Percentiles rank a stretch among this genome's conserved stretches.
Evolutionary conservation across 176 grass and related monocot species (phyloP).

Genomic region (Musa itinerans): DNA sequence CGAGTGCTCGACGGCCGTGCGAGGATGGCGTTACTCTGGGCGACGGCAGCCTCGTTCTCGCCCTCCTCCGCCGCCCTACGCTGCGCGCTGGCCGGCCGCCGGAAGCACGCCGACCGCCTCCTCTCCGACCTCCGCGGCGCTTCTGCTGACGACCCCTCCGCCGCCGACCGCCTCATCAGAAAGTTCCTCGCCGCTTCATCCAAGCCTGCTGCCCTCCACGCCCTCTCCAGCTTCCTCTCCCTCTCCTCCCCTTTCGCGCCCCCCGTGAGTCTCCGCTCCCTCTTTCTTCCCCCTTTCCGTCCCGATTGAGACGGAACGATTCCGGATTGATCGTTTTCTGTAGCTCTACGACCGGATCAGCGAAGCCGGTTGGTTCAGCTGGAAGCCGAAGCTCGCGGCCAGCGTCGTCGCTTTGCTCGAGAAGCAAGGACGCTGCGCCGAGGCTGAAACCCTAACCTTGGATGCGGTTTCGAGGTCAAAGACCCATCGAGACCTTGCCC

Average conservation of each 20-base stretch:
- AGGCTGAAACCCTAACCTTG: slow-evolving; percentile 43
- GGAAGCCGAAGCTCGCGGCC: slow-evolving; percentile 61
- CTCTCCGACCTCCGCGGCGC: slow-evolving; percentile 62
- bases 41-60: background rate
- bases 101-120: slow-evolving; percentile 52
- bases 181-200: slow-evolving; percentile 64
- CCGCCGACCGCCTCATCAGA: slow-evolving; percentile 56
- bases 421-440: slow-evolving; percentile 24
- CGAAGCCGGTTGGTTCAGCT: slow-evolving; percentile 63
- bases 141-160: slow-evolving; percentile 30
- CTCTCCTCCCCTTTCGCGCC: slow-evolving; percentile 53
- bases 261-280: slow-evolving; percentile 29
- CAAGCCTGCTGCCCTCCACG: slow-evolving; percentile 59
- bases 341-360: slow-evolving; percentile 68
- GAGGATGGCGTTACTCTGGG: slow-evolving; percentile 4
- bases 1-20: no score
- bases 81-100: slow-evolving; percentile 34
- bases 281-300: background rate
- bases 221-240: slow-evolving; percentile 70
- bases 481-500: slow-evolving; percentile 26
- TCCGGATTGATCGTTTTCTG: slow-evolving; percentile 1
- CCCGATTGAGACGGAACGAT: background rate
- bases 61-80: background rate
- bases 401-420: slow-evolving; percentile 45
- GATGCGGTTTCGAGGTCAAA: slow-evolving; percentile 41